Evolutionary conservation across 441 rosid species (phyloP).

Genomic region (Jatropha podagrica): DNA sequence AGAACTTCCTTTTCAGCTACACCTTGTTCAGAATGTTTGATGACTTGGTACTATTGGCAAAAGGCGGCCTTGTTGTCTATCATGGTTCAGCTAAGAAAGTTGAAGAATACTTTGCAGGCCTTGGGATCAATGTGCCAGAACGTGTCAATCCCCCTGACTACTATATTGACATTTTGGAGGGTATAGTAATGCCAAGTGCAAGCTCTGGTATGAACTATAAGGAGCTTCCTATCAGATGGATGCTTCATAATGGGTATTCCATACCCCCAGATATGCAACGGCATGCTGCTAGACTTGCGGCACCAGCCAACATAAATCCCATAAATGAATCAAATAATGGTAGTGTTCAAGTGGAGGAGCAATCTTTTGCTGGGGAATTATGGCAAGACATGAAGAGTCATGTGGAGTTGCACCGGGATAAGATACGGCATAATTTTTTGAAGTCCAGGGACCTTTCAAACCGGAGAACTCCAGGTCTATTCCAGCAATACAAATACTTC

Average conservation of each 20-base stretch:
- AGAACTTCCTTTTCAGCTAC: constrained; percentile 59
- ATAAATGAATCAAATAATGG: constrained; percentile 27
- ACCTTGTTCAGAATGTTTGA: constrained; percentile 81
- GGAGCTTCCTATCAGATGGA: constrained; percentile 90
- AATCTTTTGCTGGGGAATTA: constrained; percentile 75
- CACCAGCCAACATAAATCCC: constrained; percentile 22
- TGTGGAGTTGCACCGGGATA: constrained; percentile 61
- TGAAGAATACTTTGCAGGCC: constrained; percentile 73
- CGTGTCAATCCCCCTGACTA: constrained; percentile 94
- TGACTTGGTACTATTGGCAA: constrained; percentile 86
- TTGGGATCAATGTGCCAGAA: constrained; percentile 83
- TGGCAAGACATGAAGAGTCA: constrained; percentile 74
- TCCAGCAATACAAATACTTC: constrained; percentile 69
- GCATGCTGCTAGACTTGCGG: constrained; percentile 31
- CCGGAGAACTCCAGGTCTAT: constrained; percentile 64
- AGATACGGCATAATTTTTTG: constrained; percentile 56
- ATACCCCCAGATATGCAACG: constrained; percentile 73
- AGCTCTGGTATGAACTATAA: constrained; percentile 43
- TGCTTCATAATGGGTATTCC: constrained; percentile 75
- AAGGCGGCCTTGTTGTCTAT: constrained; percentile 85
- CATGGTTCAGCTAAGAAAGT: constrained; percentile 76
- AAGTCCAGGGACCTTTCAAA: constrained; percentile 64
- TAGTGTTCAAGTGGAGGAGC: constrained; percentile 36
- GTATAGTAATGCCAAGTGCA: constrained; percentile 49
- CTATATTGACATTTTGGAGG: constrained; percentile 88